Percentiles rank a stretch among this genome's conserved stretches.
These are phyloP conservation scores for Umbellularia californica DNA, from an alignment of 164 flowering plant species.

Conservation along the genomic window DNA sequence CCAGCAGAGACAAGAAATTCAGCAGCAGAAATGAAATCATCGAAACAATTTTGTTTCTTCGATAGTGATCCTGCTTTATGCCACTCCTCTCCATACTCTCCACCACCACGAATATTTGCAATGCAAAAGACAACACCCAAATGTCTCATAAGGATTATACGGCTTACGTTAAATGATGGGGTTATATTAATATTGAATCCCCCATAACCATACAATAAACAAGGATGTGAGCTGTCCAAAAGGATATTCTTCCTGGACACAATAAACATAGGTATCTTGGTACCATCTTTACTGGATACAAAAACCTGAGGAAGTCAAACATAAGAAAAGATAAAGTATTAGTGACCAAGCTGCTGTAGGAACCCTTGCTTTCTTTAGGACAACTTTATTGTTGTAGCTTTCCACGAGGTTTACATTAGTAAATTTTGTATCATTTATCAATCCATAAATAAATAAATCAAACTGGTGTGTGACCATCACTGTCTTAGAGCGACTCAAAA, in stretches of 20 bases:
- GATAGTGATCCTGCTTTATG: conserved; percentile 91
- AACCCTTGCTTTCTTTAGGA: too few species aligned
- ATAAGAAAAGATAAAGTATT: neutral
- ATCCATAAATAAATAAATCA: too few species aligned
- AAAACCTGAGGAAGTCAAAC: conserved; percentile 54
- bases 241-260: conserved; percentile 66
- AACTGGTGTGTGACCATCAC: too few species aligned
- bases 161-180: conserved; percentile 70
- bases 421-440: too few species aligned
- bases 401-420: too few species aligned
- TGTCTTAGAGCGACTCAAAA: too few species aligned
- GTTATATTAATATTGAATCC: conserved; percentile 94
- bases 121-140: conserved; percentile 74
- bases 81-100: conserved; percentile 99
- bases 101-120: conserved; percentile 99
- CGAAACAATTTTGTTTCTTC: conserved; percentile 93
- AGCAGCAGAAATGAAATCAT: conserved; percentile 90
- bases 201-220: conserved; percentile 90
- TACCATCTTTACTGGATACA: conserved; percentile 87
- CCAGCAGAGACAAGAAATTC: conserved; percentile 86
- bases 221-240: conserved; percentile 90
- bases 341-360: neutral
- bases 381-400: too few species aligned
- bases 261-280: conserved; percentile 81
- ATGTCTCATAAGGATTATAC: conserved; percentile 68